Conservation (phyloP, 2,329 filamentous ascomycete species). For the Uncinocarpus reesii region DNA sequence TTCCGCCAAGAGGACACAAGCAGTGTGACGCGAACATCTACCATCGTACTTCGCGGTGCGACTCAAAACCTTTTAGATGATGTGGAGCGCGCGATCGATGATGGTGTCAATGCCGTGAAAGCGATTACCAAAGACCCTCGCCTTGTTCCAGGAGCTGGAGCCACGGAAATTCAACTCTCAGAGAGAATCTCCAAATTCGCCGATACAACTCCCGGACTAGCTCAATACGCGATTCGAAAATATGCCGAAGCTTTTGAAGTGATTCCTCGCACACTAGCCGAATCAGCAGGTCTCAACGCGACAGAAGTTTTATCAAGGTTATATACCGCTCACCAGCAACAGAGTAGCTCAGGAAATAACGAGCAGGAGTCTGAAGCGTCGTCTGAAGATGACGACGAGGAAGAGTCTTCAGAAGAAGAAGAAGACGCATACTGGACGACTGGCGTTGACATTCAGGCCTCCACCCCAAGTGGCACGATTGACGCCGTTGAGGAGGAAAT, state of each 20-base stretch:
- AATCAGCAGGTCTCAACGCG: conserved; percentile 89
- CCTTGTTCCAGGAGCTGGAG: conserved; percentile 86
- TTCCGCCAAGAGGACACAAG: conserved; percentile 79
- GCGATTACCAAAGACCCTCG: conserved; percentile 89
- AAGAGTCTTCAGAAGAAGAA: conserved; percentile 43
- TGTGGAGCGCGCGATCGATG: conserved; percentile 90
- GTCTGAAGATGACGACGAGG: conserved; percentile 29
- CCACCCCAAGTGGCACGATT: conserved; percentile 66
- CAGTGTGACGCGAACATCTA: conserved; percentile 83
- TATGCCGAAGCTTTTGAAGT: conserved; percentile 97
- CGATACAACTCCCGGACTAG: conserved; percentile 83
- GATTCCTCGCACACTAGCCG: conserved; percentile 82
- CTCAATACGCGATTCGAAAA: conserved; percentile 96
- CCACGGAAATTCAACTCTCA: conserved; percentile 85
- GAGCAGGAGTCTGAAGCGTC: conserved; percentile 54
- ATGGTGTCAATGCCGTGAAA: conserved; percentile 97
- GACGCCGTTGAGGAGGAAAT: conserved; percentile 84
- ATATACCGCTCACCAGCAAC: conserved; percentile 76
- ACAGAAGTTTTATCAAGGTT: conserved; percentile 90
- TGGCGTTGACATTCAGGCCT: conserved; percentile 91
- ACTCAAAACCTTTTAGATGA: conserved; percentile 98
- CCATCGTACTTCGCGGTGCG: conserved; percentile 83
- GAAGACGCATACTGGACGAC: conserved; percentile 76
- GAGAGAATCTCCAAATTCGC: conserved; percentile 83
- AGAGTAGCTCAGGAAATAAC: conserved; percentile 13